phyloP scores from a whole-genome alignment of 2,329 filamentous ascomycete species.

The Alternaria burnsii region DNA sequence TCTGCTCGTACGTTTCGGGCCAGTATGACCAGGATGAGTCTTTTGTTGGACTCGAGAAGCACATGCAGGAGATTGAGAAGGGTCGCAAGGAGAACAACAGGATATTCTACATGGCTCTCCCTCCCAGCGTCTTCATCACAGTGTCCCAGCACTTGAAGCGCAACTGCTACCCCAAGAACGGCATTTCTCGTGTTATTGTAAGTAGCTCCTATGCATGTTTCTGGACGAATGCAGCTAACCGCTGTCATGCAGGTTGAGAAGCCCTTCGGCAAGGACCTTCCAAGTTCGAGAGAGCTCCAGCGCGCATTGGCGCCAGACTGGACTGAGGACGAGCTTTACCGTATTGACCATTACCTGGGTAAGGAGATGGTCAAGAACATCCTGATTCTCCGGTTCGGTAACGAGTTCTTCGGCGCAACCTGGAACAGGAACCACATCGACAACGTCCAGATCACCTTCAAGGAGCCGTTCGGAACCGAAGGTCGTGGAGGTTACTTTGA shows the following conservation, averaged over 20 bases:
- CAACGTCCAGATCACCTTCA: slow-evolving; percentile 99
- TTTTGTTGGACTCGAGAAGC: slow-evolving; percentile 84
- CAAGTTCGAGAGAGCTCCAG: slow-evolving; percentile 92
- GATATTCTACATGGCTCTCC: slow-evolving; percentile 99
- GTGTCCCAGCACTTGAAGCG: slow-evolving; percentile 97
- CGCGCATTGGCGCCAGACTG: slow-evolving; percentile 95
- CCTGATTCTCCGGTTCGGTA: slow-evolving; percentile 95
- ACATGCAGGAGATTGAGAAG: slow-evolving; percentile 85
- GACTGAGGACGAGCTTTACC: slow-evolving; percentile 98
- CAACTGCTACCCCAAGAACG: slow-evolving; percentile 92
- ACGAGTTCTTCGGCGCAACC: slow-evolving; percentile 97
- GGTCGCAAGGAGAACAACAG: slow-evolving; percentile 84
- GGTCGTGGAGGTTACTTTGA: slow-evolving; percentile 98
- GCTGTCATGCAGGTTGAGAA: slow-evolving; percentile 80
- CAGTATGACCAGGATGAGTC: slow-evolving; percentile 98
- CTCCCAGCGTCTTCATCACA: slow-evolving; percentile 96
- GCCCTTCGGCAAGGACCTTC: slow-evolving; percentile 96
- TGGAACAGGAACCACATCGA: slow-evolving; percentile 99
- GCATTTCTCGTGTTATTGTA: slow-evolving; percentile 94
- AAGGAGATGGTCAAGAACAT: slow-evolving; percentile 99
- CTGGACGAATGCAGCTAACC: slow-evolving; percentile 25
- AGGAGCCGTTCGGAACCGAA: slow-evolving; percentile 98
- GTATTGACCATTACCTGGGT: slow-evolving; percentile 98
- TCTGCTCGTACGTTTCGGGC: slow-evolving; percentile 94
- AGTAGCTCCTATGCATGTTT: slow-evolving; percentile 43